Conservation (phyloP, 768 basidiomycete genomes). For the Pseudohyphozyma bogoriensis region DNA sequence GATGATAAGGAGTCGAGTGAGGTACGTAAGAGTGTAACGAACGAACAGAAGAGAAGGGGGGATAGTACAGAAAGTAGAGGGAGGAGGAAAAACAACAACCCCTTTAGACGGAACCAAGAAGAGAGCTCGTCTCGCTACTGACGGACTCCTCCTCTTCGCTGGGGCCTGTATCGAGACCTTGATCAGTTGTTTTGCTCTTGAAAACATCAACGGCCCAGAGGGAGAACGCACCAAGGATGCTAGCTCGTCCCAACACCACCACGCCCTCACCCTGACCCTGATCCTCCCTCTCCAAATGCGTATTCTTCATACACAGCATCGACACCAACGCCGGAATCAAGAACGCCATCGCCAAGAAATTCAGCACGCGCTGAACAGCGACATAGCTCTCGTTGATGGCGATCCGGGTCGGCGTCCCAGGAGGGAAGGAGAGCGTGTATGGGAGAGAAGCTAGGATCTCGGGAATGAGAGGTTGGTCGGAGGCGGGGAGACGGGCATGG, state of each 20-base stretch:
- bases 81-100: too few relatives aligned
- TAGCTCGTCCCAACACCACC: slow-evolving; percentile 18
- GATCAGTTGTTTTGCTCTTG: too few relatives aligned
- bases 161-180: neutral
- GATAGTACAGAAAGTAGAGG: too few relatives aligned
- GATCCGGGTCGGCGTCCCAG: slow-evolving; percentile 17
- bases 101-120: neutral
- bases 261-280: slow-evolving; percentile 18
- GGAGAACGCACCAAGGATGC: neutral
- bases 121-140: slow-evolving; percentile 3
- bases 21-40: too few relatives aligned
- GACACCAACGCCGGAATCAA: slow-evolving; percentile 18
- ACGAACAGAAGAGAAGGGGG: too few relatives aligned
- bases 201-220: neutral
- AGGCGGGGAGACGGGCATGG: slow-evolving; percentile 11
- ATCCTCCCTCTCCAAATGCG: slow-evolving; percentile 19
- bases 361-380: slow-evolving; percentile 26
- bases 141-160: neutral
- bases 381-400: slow-evolving; percentile 31
- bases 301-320: slow-evolving; percentile 15
- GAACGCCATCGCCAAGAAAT: slow-evolving; percentile 22
- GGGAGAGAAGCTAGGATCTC: slow-evolving; percentile 29
- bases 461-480: slow-evolving; percentile 9
- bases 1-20: too few relatives aligned
- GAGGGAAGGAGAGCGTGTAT: slow-evolving; percentile 28